Base-by-base conservation (phyloP, 352 stramenopile genomes). In the Globisporangium cylindrosporum region DNA sequence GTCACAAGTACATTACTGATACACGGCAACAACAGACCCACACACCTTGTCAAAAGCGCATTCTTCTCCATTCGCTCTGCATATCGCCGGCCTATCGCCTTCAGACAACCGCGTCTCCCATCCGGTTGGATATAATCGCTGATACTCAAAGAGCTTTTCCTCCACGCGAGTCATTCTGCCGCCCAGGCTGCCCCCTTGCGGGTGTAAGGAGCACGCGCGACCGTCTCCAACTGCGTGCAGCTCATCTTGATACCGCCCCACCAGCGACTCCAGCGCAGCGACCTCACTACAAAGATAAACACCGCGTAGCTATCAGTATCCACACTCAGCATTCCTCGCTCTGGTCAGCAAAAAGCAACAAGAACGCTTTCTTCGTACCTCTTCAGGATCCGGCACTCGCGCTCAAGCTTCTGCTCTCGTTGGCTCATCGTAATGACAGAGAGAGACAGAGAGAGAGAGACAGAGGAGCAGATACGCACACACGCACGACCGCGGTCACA, bases 221-320 rank as follows among this genome's bases (percentile, higher is more conserved):
- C 43, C 6, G 32, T 24, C 20, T 46, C 57, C 27, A n/a, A 54
- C 51, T 22, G 36, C 46, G 51, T 57, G 34, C 7, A 92, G 72
- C 51, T 91, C 78, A 51, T 80, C 69, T 66, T 92, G 84, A 67
- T 90, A 91, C 32, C 79, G 74, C 53, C 78, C 70, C 46, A 91
- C 76, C n/a, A 92, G 71, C 51, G 67, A 57, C 65, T 91, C 82
- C 56, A 92, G 77, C 18, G 81, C 82, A 29, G 64, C 71, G 27
- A 92, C 68, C 66, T 92, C 84, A 27, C 84, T 91, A 46, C 1
- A 67, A 9, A n/a, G 41, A 71, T 25, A 12, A 22, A 43, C 18
- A 22, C 18, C 5, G 65, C 25, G 27, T 3, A 62, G 22, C 38
- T 46, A 18, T 20, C 29, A 41, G 4, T 51, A 24, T 20, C 22